Percentiles rank a stretch among this genome's conserved stretches.
Evolutionary conservation across 805 yeast genomes (phyloP).

Genomic region (Candida argentea): DNA sequence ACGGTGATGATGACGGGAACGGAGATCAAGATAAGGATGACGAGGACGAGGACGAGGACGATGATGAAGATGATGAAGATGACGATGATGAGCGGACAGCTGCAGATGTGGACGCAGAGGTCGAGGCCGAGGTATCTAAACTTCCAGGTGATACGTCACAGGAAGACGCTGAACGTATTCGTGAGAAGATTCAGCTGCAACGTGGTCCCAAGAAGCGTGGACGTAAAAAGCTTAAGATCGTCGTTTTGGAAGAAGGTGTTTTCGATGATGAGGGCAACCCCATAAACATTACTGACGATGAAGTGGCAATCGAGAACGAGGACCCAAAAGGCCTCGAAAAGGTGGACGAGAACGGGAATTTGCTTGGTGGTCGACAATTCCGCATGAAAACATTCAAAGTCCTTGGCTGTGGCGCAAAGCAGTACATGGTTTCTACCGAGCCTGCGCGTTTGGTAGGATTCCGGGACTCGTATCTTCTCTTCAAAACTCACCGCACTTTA

Average conservation of each 20-base stretch:
- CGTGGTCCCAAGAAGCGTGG: conserved; percentile 8
- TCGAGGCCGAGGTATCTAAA: conserved; percentile 1
- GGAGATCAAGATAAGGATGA: conserved; percentile 1
- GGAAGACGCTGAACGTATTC: background rate
- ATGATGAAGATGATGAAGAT: conserved; percentile 14
- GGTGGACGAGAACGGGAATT: conserved; percentile 54
- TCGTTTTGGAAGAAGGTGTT: conserved; percentile 28
- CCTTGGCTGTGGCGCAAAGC: conserved; percentile 53
- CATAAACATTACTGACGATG: conserved; percentile 58
- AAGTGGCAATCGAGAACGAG: conserved; percentile 56
- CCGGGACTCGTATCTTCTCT: conserved; percentile 80
- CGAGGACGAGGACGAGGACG: conserved; percentile 8
- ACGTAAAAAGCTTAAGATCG: conserved; percentile 30
- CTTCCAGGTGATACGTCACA: background rate
- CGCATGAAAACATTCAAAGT: conserved; percentile 62
- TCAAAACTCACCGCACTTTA: conserved; percentile 74
- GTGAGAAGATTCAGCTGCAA: background rate
- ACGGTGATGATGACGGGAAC: background rate
- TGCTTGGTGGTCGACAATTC: conserved; percentile 65
- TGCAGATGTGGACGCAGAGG: conserved; percentile 4
- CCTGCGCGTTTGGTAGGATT: conserved; percentile 94
- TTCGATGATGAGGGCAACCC: conserved; percentile 64
- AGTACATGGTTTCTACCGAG: conserved; percentile 89
- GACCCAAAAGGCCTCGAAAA: conserved; percentile 76
- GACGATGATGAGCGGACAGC: conserved; percentile 16